Base-by-base conservation (phyloP, 2,329 filamentous ascomycete genomes). In the Podosphaera xanthii region DNA sequence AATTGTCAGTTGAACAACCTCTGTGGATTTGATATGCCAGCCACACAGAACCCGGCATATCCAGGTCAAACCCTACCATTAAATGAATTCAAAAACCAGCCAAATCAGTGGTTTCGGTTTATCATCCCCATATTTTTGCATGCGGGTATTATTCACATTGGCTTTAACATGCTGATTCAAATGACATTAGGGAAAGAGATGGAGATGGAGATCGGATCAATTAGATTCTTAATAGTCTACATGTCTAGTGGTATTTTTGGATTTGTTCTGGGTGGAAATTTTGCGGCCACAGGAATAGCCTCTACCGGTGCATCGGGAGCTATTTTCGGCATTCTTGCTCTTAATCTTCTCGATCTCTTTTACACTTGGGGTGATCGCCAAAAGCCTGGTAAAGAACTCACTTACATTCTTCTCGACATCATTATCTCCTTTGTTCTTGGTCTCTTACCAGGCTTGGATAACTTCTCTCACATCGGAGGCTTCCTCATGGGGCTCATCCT, bases 61-160 rank as follows among this genome's bases (percentile, higher is more conserved):
- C 72, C 50, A 68, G 62, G 78, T 58, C 77, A 81, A 65, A 44
- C 56, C 48, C 52, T 57, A 30, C 33, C 57, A 12, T 53, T 70
- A 35, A 64, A 73, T 59, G 74, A 78, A 65, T 62, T 61, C 38
- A 72, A 63, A 8, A 76, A 61, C 22, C 60, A 65, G 33, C 92
- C 92, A 0, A 83, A 97, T 69, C 92, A 98, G 70, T 98, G 92
- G 92, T 98, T 80, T 72, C 86, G 92, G 61, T 97, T 98, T 74
- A 96, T 98, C 68, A 74, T 84, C 1, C 91, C 92, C 46, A 96
- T 98, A 62, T 98, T 98, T 73, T 75, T 98, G 66, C 92, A 98
- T 67, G 89, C 88, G 1, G 92, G 92, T 12, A 73, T 98, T 59
- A 84, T 98, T 62, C 92, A 98, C 69, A 96, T 98, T 60, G 87